A percentile compares a stretch with the other conserved stretches of the same genome.
phyloP scores from a whole-genome alignment of 108 stramenopile species.

The Nannochloropsis salina region DNA sequence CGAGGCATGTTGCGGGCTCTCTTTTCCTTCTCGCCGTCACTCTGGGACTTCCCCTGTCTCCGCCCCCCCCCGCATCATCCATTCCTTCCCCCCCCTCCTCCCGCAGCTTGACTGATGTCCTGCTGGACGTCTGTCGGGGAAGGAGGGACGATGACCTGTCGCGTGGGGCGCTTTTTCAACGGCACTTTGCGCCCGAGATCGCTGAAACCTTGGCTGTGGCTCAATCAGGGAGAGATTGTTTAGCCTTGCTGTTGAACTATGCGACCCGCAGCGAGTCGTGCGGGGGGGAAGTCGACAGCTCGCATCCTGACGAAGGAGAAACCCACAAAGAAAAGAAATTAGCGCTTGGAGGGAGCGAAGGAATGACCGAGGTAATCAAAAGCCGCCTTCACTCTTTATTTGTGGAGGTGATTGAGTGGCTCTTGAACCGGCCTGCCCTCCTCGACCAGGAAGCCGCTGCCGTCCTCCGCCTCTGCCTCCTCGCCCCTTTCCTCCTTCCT shows the following conservation, averaged over 20 bases:
- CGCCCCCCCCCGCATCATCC: not conserved
- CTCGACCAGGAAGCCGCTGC: not conserved
- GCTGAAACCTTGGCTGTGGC: not conserved
- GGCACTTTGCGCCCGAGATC: not conserved
- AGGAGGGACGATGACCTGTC: not conserved
- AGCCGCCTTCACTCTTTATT: not conserved
- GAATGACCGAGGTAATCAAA: not conserved
- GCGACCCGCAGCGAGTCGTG: not conserved
- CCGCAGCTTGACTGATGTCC: not conserved
- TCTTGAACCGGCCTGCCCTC: not conserved
- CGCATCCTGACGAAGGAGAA: too few relatives aligned
- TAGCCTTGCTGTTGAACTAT: not conserved
- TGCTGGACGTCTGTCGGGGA: not conserved
- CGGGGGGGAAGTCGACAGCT: too few relatives aligned
- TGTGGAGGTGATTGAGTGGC: not conserved
- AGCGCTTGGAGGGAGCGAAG: not conserved
- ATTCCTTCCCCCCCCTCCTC: not conserved
- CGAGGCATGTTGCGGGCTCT: not conserved
- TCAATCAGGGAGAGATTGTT: not conserved
- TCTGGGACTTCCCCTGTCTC: not conserved
- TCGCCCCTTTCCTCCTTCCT: not conserved
- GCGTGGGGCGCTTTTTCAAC: not conserved
- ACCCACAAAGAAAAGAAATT: too few relatives aligned
- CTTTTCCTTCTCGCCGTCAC: not conserved
- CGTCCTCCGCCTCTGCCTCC: not conserved